Base-by-base conservation (phyloP, 2,329 filamentous ascomycete genomes). In the Dactylellina drechsleri region DNA sequence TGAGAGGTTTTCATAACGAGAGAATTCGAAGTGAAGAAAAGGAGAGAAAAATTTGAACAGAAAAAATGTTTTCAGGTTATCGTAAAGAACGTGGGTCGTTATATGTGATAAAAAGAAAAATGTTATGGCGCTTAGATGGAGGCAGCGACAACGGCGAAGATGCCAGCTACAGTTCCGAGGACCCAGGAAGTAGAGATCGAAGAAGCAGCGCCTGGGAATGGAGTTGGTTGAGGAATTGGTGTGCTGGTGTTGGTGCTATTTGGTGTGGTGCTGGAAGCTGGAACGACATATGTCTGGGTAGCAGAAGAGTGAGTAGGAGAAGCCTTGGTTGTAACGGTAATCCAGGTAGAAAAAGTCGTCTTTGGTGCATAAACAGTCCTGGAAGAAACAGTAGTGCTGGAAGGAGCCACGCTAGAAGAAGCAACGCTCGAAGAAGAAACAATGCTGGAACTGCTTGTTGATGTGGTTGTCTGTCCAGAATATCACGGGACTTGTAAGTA, bases 111-210 rank as follows among this genome's bases (percentile, higher is more conserved):
- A 41, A 58, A 54, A 50, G 62, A 13, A 31, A 10, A 43, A 16
- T 31, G 26, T 61, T 47, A 58, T 57, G 61, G 49, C 43, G 26
- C 52, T 67, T 74, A 74, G 15, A 74, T 50, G 28, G 62, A 57
- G 52, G 62, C 70, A 20, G 62, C 56, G 43, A 74, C 49, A 47
- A 66, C 60, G 50, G 70, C 70, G 52, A 67, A 10, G 41, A 74
- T n/a, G 43, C 70, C 70, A 40, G 70, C 70, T 36, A 67, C 70
- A 10, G 70, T 67, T 26, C 49, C 70, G 31, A 74, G 62, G n/a
- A 74, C 28, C 70, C 70, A 74, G 15, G 70, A 74, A 40, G 54
- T 66, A n/a, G 61, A 67, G 56, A 74, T 62, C 28, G 70, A 74
- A 50, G 70, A 74, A 8, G 70, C 70, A 45, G 70, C 70, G 23